Base-by-base conservation (phyloP, 2,329 filamentous ascomycete species). In the Pleurostoma richardsiae region DNA sequence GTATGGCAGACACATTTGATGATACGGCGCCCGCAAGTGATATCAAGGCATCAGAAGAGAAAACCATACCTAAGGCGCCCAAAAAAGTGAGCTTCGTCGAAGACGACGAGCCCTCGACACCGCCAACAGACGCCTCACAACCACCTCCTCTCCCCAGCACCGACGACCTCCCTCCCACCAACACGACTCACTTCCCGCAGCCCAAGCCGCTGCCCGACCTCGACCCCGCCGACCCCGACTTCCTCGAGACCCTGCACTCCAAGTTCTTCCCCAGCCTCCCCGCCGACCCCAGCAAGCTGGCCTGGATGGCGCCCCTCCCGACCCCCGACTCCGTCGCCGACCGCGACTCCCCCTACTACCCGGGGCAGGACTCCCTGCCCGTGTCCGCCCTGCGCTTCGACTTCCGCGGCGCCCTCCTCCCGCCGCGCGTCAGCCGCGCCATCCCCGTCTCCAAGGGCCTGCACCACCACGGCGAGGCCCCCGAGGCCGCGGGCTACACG, bases 241-340 rank as follows among this genome's bases (percentile, higher is more conserved):
- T 97, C 70, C 83, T 97, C 48, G 69, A 80, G 41, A 85, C 88
- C 47, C 81, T 99, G 5, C 91, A 96, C 73, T 71, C 83, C 27
- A 96, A 96, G 66, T 99, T 96, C 77, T 99, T 96, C 67, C 91
- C 94, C 10, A 81, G 83, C 52, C 83, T 96, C 1, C 83, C 91
- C 2, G 82, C 90, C 46, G 88, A 95, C 63, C 88, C 90, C 0
- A 82, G 83, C 47, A 84, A 87, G 46, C 79, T 95, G 7, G 86
- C 88, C 26, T 96, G 90, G 90, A 90, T 96, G 77, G 81, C 83
- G 40, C 83, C 85, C 6, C 61, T 85, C 43, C 81, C 82, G 6
- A 80, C 81, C 6, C 64, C 78, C 42, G 77, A 81, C 57, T 82
- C 79, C 41, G 64, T 76, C 40, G 80, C 80, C 10, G 82, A 86